Percentiles rank a stretch among this genome's conserved stretches.
phyloP scores from a whole-genome alignment of 2,329 filamentous ascomycete genomes.

The Mycosphaerella sp. region DNA sequence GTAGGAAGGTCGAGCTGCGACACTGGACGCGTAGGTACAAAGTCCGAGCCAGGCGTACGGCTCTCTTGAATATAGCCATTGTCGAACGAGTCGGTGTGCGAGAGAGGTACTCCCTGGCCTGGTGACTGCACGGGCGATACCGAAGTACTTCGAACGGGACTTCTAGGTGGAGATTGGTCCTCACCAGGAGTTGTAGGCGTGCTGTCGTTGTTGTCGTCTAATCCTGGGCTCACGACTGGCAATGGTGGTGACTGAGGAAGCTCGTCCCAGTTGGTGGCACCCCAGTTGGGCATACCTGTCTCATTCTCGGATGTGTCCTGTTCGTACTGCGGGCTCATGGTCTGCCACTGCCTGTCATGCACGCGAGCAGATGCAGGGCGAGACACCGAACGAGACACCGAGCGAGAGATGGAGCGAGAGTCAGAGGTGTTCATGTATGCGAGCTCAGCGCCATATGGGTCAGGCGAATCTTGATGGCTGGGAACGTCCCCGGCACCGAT shows the following conservation, averaged over 20 bases:
- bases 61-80: not conserved
- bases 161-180: not conserved
- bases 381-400: not conserved
- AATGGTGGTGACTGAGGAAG: not conserved
- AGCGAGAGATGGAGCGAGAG: not conserved
- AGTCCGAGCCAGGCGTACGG: conserved; percentile 13
- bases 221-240: conserved; percentile 5
- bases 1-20: conserved; percentile 13
- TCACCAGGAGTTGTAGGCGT: conserved; percentile 5
- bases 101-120: conserved; percentile 2
- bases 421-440: not conserved
- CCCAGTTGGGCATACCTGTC: not conserved
- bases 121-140: conserved; percentile 3
- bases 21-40: conserved; percentile 12
- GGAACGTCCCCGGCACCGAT: not conserved
- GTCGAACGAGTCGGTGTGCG: conserved; percentile 6
- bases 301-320: not conserved
- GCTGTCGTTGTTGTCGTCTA: conserved; percentile 10
- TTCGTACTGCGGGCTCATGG: conserved; percentile 7
- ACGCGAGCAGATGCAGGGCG: conserved; percentile 4
- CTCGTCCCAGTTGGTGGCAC: conserved; percentile 3
- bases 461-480: not conserved
- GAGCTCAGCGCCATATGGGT: conserved; percentile 2
- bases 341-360: conserved; percentile 4
- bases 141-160: conserved; percentile 3